Conservation (phyloP, 2,329 filamentous ascomycete species). For the Capronia epimyces region DNA sequence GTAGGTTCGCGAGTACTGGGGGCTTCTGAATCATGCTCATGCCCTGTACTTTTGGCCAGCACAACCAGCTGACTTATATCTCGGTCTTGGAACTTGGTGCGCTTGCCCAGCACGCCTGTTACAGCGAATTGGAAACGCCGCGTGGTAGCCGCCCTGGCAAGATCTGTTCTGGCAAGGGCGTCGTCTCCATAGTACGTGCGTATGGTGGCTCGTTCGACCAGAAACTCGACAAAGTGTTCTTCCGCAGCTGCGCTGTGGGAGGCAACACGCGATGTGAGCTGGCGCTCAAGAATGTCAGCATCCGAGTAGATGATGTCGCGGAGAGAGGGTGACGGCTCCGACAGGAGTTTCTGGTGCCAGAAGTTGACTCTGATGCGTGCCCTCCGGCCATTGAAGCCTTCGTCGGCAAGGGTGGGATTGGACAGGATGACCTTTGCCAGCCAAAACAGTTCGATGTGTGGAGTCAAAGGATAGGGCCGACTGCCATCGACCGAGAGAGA, state of each 20-base stretch:
- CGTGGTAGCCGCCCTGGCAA: conserved; percentile 61
- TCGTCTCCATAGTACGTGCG: conserved; percentile 81
- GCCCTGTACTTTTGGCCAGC: conserved; percentile 66
- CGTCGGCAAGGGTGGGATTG: conserved; percentile 45
- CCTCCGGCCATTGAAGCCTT: conserved; percentile 43
- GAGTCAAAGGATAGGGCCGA: conserved; percentile 76
- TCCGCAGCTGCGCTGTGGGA: conserved; percentile 31
- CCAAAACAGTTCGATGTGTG: conserved; percentile 75
- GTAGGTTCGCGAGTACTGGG: neutral
- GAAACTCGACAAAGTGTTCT: conserved; percentile 49
- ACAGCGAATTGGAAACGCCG: conserved; percentile 75
- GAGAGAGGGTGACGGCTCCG: conserved; percentile 56
- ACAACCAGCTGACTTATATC: conserved; percentile 80
- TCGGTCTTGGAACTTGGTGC: conserved; percentile 42
- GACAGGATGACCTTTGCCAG: conserved; percentile 61
- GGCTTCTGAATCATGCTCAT: conserved; percentile 27
- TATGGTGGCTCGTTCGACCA: conserved; percentile 76
- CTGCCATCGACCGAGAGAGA: conserved; percentile 77
- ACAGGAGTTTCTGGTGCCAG: conserved; percentile 63
- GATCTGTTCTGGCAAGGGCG: conserved; percentile 63
- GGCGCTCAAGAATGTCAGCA: conserved; percentile 47
- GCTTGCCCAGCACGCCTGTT: conserved; percentile 76
- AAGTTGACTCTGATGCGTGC: conserved; percentile 69
- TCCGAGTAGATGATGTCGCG: conserved; percentile 58
- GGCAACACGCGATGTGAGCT: conserved; percentile 29